Evolutionary conservation across 1,284 basidiomycete species (phyloP), one percentile per base, ranked within the genome.

Genomic region (Cryptococcus sp.): DNA sequence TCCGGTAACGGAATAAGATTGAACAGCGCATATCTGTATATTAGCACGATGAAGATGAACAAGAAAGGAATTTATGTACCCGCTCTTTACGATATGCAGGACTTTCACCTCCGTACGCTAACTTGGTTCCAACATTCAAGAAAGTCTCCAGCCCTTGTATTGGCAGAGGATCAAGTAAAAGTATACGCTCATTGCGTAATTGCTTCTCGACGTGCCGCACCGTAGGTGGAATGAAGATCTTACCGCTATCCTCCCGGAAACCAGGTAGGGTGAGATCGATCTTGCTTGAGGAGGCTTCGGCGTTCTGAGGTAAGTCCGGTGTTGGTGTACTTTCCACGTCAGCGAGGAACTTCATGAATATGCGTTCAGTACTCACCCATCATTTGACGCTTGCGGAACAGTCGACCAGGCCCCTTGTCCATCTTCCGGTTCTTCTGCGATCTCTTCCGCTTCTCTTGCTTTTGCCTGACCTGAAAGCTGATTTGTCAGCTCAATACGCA

Each of bases 1-100:
- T 53, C 96, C 94, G 1, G 94, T 98, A 32, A 93, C 88, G 16
- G 92, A 96, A 63, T 96, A 88, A 13, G 92, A 93, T 76, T 97
- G 92, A 39, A 88, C 85, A 0, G 72, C 58, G 0, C 66, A 62
- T 10, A 74, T 66, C 71, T 73, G 43, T 25, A 28, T 28, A 28
- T 28, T 11, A 28, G 28, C 28, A 28, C 28, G 5, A 5, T 11
- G 28, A n/a, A n/a, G 28, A 5, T 11, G 11, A 28, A 28, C 28
- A 11, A 28, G 28, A 28, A 28, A 28, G 21, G 41, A 14, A 34
- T 46, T 5, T 24, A 60, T 64, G 50, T 47, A 68, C 70, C 45
- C 60, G 44, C 39, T 79, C 79, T 62, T 92, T 85, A 56, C 79
- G 77, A 61, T 94, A 78, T 21, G 85, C 88, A 45, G 81, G 77